Base-by-base conservation (phyloP, 2,329 filamentous ascomycete genomes). In the Hypoxylon rubiginosum region DNA sequence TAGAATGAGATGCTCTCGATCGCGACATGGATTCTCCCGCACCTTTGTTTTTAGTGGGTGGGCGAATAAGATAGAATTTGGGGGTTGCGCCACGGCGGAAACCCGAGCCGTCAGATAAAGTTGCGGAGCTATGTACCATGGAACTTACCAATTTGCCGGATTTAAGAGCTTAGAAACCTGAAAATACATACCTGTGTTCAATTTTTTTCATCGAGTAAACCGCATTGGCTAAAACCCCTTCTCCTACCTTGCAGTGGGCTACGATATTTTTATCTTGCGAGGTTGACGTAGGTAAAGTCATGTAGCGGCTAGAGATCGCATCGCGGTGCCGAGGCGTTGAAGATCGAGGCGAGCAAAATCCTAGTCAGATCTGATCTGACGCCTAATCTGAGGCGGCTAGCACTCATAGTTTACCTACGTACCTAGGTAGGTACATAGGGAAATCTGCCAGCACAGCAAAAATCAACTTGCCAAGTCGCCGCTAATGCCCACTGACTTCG, bases 141-240 rank as follows among this genome's bases (percentile, higher is more conserved):
- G 34, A 53, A 55, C 48, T 48, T 62, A 68, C 58, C 66, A 62
- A 66, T 66, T 68, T 66, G 56, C 66, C 66, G 66, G 66, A 66
- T 62, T 36, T 58, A 51, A 59, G 55, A 55, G 11, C 58, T 50
- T 53, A 52, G 52, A 61, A 58, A 32, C 45, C 41, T 58, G 52
- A 34, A 34, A 34, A 15, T 10, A 24, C 21, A 34, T 34, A 34
- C 32, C 7, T 34, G 32, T 11, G 32, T 15, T 34, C 32, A 34
- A 58, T 64, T 51, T 54, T 52, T 56, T 28, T 54, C 43, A 56
- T 52, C 51, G 58, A 58, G 50, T 21, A 43, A 11, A 43, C 6
- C 60, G 52, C 28, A 52, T 34, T 66, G 30, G 24, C 46, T 62
- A 43, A 57, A 50, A n/a, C 17, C 19, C 19, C 9, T 36, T 24